Conservation (phyloP, 2,329 filamentous ascomycete species). For the Penicillium occitanis region DNA sequence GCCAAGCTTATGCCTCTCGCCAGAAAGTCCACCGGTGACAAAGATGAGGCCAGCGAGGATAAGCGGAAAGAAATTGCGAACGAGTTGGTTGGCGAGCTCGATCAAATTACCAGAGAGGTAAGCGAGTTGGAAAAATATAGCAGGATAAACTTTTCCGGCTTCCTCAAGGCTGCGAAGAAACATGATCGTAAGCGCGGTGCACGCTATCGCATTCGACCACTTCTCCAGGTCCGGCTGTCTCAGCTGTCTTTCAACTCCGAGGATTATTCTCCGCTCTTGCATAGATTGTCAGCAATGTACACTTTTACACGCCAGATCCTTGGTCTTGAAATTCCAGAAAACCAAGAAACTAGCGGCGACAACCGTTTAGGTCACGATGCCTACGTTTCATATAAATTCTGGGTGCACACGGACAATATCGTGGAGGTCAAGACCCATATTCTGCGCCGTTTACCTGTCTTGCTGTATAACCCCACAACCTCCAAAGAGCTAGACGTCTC, state of each 20-base stretch:
- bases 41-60: conserved; percentile 37
- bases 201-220: conserved; percentile 82
- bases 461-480: conserved; percentile 86
- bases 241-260: conserved; percentile 93
- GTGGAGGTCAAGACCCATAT: conserved; percentile 97
- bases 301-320: conserved; percentile 86
- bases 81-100: conserved; percentile 75
- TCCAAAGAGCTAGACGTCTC: conserved; percentile 77
- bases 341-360: conserved; percentile 42
- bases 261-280: conserved; percentile 85
- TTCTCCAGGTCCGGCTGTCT: conserved; percentile 87
- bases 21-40: conserved; percentile 36
- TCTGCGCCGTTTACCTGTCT: conserved; percentile 80
- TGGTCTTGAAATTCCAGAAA: conserved; percentile 50
- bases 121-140: conserved; percentile 94
- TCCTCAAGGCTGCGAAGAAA: conserved; percentile 98
- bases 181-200: conserved; percentile 90
- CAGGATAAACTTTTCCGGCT: conserved; percentile 94
- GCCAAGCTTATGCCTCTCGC: conserved; percentile 61
- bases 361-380: conserved; percentile 58
- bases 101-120: conserved; percentile 83
- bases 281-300: conserved; percentile 89
- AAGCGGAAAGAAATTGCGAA: conserved; percentile 57
- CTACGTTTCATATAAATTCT: conserved; percentile 91
- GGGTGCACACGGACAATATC: conserved; percentile 93